These are phyloP conservation scores for Hapsidospora chrysogenum DNA, from an alignment of 495 filamentous ascomycete genomes.

Conservation along the genomic window DNA sequence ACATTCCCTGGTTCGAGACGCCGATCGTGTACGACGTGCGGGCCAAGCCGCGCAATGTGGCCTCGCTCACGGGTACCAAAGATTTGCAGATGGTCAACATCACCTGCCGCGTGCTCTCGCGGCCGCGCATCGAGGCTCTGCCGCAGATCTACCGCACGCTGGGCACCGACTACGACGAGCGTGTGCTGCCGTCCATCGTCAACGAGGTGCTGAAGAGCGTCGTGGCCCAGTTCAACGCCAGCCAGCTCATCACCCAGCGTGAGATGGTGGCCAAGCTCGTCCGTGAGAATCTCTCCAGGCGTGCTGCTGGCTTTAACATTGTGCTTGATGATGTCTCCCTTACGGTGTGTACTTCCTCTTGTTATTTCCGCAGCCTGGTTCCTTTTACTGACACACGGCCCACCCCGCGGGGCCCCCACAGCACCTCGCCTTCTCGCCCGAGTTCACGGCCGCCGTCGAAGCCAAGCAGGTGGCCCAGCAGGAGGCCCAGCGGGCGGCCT, in stretches of 20 bases:
- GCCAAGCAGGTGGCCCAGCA: constrained; percentile 98
- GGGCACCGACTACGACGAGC: constrained; percentile 90
- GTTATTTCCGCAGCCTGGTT: background rate
- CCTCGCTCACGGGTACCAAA: constrained; percentile 95
- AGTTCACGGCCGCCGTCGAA: constrained; percentile 97
- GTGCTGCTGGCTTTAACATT: constrained; percentile 94
- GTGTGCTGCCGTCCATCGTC: constrained; percentile 91
- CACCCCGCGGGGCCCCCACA: constrained; percentile 13
- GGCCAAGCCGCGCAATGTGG: constrained; percentile 89
- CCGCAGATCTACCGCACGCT: constrained; percentile 95
- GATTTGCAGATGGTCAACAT: constrained; percentile 99
- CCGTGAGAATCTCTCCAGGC: constrained; percentile 75
- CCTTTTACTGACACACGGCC: background rate
- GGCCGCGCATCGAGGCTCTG: constrained; percentile 71
- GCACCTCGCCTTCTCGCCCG: constrained; percentile 97
- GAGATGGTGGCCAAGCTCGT: constrained; percentile 88
- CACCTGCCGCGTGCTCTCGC: constrained; percentile 95
- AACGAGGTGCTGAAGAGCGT: constrained; percentile 98
- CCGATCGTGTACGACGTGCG: constrained; percentile 95
- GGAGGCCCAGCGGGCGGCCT: constrained; percentile 92
- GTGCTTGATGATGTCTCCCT: constrained; percentile 92
- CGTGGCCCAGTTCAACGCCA: constrained; percentile 97
- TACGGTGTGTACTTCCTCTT: constrained; percentile 44
- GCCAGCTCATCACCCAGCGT: constrained; percentile 94
- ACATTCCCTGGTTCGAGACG: constrained; percentile 93